Percentiles rank a stretch among this genome's conserved stretches.
phyloP scores from a whole-genome alignment of 2,329 filamentous ascomycete genomes.

The Colletotrichum magnum region DNA sequence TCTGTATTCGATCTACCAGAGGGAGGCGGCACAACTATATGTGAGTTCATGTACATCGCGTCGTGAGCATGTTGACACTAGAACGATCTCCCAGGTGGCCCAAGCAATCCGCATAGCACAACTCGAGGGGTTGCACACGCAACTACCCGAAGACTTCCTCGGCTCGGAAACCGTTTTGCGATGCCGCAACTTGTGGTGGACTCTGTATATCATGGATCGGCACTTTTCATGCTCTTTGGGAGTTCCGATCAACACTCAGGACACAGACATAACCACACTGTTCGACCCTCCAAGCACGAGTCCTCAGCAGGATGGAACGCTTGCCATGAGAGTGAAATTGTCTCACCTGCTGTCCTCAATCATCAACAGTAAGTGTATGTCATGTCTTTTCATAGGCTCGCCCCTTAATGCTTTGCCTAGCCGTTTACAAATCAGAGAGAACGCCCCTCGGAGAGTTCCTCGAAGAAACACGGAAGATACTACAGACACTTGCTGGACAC shows the following conservation, averaged over 20 bases:
- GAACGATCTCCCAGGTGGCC: slow-evolving; percentile 47
- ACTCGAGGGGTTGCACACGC: slow-evolving; percentile 57
- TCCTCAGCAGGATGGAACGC: slow-evolving; percentile 47
- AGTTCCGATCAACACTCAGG: slow-evolving; percentile 54
- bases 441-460: slow-evolving; percentile 51
- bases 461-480: slow-evolving; percentile 52
- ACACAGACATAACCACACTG: slow-evolving; percentile 52
- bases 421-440: slow-evolving; percentile 53
- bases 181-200: slow-evolving; percentile 58
- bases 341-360: slow-evolving; percentile 54
- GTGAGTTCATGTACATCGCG: slow-evolving; percentile 42
- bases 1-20: slow-evolving; percentile 54
- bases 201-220: slow-evolving; percentile 56
- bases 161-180: slow-evolving; percentile 48
- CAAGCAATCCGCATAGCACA: slow-evolving; percentile 58
- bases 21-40: slow-evolving; percentile 47
- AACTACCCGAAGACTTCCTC: slow-evolving; percentile 54
- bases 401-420: slow-evolving; percentile 37
- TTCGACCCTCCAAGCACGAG: slow-evolving; percentile 46
- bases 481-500: slow-evolving; percentile 53
- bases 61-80: neutral
- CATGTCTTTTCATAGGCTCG: neutral
- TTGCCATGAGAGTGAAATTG: slow-evolving; percentile 53
- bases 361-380: slow-evolving; percentile 48
- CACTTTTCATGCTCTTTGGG: slow-evolving; percentile 57